Evolutionary conservation across 176 grass and related monocot species (phyloP).

Genomic region (Phyllostachys edulis): DNA sequence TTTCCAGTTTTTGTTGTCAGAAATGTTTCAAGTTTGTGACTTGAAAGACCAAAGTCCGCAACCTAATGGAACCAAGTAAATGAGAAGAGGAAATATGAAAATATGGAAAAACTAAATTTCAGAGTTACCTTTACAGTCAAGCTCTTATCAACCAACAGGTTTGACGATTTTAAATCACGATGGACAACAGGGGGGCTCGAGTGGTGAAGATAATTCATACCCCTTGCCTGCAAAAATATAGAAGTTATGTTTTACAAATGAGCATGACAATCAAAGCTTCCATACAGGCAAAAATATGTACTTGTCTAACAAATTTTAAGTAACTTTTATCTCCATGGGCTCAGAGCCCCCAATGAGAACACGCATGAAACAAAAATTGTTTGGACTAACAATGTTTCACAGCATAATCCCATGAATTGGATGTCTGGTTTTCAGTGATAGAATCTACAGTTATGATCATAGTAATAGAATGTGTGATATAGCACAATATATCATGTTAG

Average conservation of each 20-base stretch:
- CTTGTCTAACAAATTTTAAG: neutral
- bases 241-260: neutral
- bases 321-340: neutral
- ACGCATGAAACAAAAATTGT: neutral
- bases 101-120: neutral
- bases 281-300: slow-evolving; percentile 3
- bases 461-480: neutral
- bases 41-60: slow-evolving; percentile 94
- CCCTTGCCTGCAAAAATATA: slow-evolving; percentile 57
- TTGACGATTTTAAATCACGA: slow-evolving; percentile 92
- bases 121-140: slow-evolving; percentile 82
- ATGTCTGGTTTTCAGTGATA: neutral
- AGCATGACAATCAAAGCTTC: slow-evolving; percentile 2
- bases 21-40: slow-evolving; percentile 80
- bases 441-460: neutral
- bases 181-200: slow-evolving; percentile 75
- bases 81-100: slow-evolving; percentile 31
- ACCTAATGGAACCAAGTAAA: slow-evolving; percentile 51
- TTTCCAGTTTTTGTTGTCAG: slow-evolving; percentile 84
- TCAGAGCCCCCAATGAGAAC: neutral
- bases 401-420: slow-evolving; percentile 18
- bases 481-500: slow-evolving; percentile 8
- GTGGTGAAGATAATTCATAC: slow-evolving; percentile 98
- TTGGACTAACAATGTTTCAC: neutral
- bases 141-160: slow-evolving; percentile 97